Evolutionary conservation across 192 early-diverging fungal species (phyloP), one percentile per base, ranked within the genome.

Genomic region (Backusella luteola): DNA sequence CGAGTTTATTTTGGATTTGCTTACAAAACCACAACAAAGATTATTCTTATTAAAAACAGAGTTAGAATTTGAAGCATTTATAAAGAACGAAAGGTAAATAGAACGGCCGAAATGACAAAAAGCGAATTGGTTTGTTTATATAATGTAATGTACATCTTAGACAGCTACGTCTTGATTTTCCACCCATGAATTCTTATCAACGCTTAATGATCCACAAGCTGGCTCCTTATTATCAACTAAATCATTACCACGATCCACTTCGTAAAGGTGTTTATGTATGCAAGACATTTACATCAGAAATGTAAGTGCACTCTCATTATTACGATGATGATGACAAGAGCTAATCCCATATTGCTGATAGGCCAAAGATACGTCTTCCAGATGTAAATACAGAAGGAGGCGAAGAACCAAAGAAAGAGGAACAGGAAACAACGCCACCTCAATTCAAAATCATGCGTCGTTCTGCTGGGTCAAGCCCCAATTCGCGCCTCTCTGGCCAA

Each of bases 161-260:
- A 67, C 86, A 84, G 56, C 83, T 80, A 21, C 79, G 87, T 35
- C 79, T 94, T 23, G 88, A 88, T 69, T 89, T 90, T 73, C 87
- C 90, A 12, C 76, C 77, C 21, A 88, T 94, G 84, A 94, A 94
- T 77, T 91, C 90, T 2, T 94, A 94, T 78, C 90, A 94, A 69
- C 84, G 93, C 8, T 84, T 91, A 76, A 85, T 94, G 38, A 83
- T 91, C n/a, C 92, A 94, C 80, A 85, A 89, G 21, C 84, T 92
- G 14, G 93, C 91, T 29, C 85, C 88, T 34, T 89, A 92, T 77
- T 94, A 89, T 80, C 85, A 87, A 67, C 68, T 93, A 67, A 88
- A 80, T 6, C 92, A 92, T 76, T 80, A 89, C 12, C 82, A 86
- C 34, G 91, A 93, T 69, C 79, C 83, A 36, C 67, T 77, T 39